These are phyloP conservation scores for Fonsecaea nubica DNA, from an alignment of 2,329 filamentous ascomycete genomes.

Conservation along the genomic window DNA sequence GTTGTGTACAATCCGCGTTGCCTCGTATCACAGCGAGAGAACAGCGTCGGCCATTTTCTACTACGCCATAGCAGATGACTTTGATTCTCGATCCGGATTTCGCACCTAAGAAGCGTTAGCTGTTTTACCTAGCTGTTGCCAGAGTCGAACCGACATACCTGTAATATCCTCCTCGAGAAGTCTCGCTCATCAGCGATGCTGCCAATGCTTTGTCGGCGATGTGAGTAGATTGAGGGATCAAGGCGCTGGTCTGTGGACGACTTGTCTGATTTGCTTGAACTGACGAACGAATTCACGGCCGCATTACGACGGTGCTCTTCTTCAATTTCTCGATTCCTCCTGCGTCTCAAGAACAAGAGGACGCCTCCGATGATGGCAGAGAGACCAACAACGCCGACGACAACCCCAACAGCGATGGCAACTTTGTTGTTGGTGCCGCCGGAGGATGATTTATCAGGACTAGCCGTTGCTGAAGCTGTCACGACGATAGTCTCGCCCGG, in stretches of 20 bases:
- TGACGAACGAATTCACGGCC: constrained; percentile 74
- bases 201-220: constrained; percentile 86
- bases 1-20: not conserved
- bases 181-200: constrained; percentile 98
- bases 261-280: constrained; percentile 66
- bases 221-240: constrained; percentile 80
- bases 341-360: constrained; percentile 77
- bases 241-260: constrained; percentile 82
- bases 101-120: constrained; percentile 30
- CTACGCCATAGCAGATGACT: constrained; percentile 32
- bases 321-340: constrained; percentile 77
- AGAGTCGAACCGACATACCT: constrained; percentile 65
- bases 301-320: constrained; percentile 84
- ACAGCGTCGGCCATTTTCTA: not conserved
- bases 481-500: constrained; percentile 46
- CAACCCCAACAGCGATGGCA: constrained; percentile 84
- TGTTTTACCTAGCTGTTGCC: not conserved
- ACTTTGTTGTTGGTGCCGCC: constrained; percentile 69
- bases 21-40: not conserved
- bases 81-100: constrained; percentile 38
- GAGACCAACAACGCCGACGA: constrained; percentile 78
- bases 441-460: constrained; percentile 42
- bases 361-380: constrained; percentile 70
- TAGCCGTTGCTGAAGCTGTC: constrained; percentile 45
- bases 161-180: constrained; percentile 92